phyloP scores from a whole-genome alignment of 2,329 filamentous ascomycete species.

The Aspergillus sp. region DNA sequence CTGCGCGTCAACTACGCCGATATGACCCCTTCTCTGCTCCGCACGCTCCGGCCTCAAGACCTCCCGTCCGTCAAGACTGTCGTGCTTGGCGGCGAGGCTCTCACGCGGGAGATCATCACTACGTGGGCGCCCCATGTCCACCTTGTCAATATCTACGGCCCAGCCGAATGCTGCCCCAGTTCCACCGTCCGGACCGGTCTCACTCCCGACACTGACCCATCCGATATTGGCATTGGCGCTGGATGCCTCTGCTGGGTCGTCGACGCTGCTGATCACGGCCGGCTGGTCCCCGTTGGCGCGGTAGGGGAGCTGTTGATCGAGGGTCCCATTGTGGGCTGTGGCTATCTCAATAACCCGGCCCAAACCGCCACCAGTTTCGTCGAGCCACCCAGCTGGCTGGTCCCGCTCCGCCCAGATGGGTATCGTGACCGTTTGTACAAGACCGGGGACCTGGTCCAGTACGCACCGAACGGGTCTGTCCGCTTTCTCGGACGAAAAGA shows the following conservation, averaged over 20 bases:
- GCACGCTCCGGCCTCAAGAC: slow-evolving; percentile 27
- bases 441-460: background rate
- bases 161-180: slow-evolving; percentile 22
- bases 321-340: slow-evolving; percentile 12
- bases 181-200: slow-evolving; percentile 2
- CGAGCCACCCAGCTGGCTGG: background rate
- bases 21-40: slow-evolving; percentile 50
- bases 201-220: slow-evolving; percentile 22
- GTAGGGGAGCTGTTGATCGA: slow-evolving; percentile 30
- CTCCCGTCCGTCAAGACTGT: slow-evolving; percentile 31
- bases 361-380: slow-evolving; percentile 6
- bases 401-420: background rate
- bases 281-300: slow-evolving; percentile 28
- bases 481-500: background rate
- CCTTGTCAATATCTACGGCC: slow-evolving; percentile 33
- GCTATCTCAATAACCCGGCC: slow-evolving; percentile 17
- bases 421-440: background rate
- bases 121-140: slow-evolving; percentile 28
- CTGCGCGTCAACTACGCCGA: slow-evolving; percentile 45
- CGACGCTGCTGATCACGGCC: slow-evolving; percentile 24
- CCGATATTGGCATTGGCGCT: slow-evolving; percentile 18
- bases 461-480: background rate
- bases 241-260: slow-evolving; percentile 30
- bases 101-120: slow-evolving; percentile 13
- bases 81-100: slow-evolving; percentile 13